Evolutionary conservation across 108 stramenopile species (phyloP).

Genomic region (Tribonema minus): DNA sequence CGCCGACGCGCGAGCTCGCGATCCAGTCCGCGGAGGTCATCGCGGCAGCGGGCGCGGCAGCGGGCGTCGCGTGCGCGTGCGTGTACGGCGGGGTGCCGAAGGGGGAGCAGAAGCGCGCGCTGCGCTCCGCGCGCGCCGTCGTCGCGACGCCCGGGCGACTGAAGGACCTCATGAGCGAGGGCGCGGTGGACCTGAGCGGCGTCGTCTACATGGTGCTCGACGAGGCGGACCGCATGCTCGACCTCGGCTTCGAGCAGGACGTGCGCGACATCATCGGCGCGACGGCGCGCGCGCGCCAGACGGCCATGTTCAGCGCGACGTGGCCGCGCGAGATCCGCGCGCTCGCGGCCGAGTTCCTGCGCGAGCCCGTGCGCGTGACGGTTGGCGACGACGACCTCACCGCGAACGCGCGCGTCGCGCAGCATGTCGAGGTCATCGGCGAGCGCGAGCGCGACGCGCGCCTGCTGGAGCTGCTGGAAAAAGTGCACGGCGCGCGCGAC

Average conservation of each 20-base stretch:
- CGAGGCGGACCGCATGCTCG: slow-evolving; percentile 88
- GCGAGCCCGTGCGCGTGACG: slow-evolving; percentile 67
- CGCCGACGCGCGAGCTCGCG: slow-evolving; percentile 97
- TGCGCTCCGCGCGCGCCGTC: slow-evolving; percentile 74
- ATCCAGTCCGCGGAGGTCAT: slow-evolving; percentile 88
- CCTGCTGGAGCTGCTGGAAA: slow-evolving; percentile 66
- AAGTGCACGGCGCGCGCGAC: slow-evolving; percentile 62
- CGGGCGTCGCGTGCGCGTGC: slow-evolving; percentile 69
- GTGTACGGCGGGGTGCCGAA: slow-evolving; percentile 96
- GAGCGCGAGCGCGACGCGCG: slow-evolving; percentile 75
- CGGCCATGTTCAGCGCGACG: slow-evolving; percentile 95
- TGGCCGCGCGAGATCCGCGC: slow-evolving; percentile 91
- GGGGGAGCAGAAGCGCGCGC: slow-evolving; percentile 66
- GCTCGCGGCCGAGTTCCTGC: slow-evolving; percentile 79
- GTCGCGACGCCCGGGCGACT: slow-evolving; percentile 96
- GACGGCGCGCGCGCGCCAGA: slow-evolving; percentile 69
- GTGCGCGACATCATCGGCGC: slow-evolving; percentile 41
- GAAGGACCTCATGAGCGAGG: slow-evolving; percentile 85
- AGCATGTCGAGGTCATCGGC: slow-evolving; percentile 89
- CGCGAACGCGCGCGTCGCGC: slow-evolving; percentile 85
- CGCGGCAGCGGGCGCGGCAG: slow-evolving; percentile 70
- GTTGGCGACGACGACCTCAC: slow-evolving; percentile 78
- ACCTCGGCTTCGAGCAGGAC: slow-evolving; percentile 59
- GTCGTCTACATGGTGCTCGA: slow-evolving; percentile 77
- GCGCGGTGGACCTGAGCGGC: slow-evolving; percentile 65